Percentiles rank a stretch among this genome's conserved stretches.
phyloP scores from a whole-genome alignment of 2,329 filamentous ascomycete species.

The Clonostachys rhizophaga region DNA sequence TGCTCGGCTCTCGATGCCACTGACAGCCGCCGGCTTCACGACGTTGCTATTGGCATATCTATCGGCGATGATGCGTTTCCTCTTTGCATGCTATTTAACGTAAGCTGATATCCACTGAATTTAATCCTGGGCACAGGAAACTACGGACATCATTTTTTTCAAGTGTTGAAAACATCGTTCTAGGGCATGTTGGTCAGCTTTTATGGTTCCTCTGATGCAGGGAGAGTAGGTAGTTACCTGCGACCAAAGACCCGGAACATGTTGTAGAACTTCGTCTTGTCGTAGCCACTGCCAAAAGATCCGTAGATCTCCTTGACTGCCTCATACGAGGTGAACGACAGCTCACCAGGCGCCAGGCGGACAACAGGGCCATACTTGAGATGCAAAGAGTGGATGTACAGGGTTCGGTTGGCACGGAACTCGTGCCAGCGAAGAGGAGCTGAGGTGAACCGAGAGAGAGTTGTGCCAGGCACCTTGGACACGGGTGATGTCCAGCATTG shows the following conservation, averaged over 20 bases:
- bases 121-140: too few relatives aligned
- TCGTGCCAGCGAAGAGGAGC: conserved; percentile 40
- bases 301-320: conserved; percentile 50
- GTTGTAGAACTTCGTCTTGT: conserved; percentile 43
- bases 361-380: conserved; percentile 37
- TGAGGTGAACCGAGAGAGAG: conserved; percentile 30
- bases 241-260: conserved; percentile 51
- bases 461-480: conserved; percentile 27
- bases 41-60: conserved; percentile 30
- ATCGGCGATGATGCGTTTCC: conserved; percentile 30
- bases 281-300: conserved; percentile 40
- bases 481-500: conserved; percentile 2
- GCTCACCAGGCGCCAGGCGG: conserved; percentile 39
- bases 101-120: conserved; percentile 4
- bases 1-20: too few relatives aligned
- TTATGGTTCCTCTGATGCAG: conserved; percentile 35
- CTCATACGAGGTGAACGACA: conserved; percentile 31
- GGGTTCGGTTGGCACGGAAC: conserved; percentile 33
- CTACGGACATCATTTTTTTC: background rate
- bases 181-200: conserved; percentile 52
- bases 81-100: conserved; percentile 12
- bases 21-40: background rate
- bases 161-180: conserved; percentile 28
- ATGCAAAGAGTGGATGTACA: conserved; percentile 34
- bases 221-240: conserved; percentile 48